Evolutionary conservation across 176 grass and related monocot genomes (phyloP), one percentile per base, ranked within the genome.

Genomic region (Themeda triandra): DNA sequence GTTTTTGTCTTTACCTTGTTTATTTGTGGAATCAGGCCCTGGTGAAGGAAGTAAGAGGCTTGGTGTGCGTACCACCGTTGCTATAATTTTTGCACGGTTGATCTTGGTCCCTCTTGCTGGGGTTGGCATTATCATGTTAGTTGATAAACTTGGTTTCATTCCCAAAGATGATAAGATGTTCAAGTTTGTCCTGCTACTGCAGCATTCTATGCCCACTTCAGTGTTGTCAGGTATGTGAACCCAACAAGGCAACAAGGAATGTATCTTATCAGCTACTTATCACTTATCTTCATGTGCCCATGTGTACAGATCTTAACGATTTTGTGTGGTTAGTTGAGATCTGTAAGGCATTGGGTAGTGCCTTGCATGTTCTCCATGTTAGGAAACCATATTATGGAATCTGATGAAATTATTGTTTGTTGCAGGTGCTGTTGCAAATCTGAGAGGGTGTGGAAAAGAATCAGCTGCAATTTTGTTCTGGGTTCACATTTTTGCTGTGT

Each of bases 401-500:
- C 68, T 94, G 27, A 84, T 33, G 21, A 9, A 27, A 23, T 25
- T 2, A 45, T 69, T 86, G 56, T 51, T 85, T 51, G 63, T 88
- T 84, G 67, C 79, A 99, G 97, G 97, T 76, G 97, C 93, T 35
- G 93, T 99, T 63, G 93, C 97, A 4, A 99, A 87, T 83, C 80
- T 99, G 30, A 89, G 93, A 85, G 97, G 97, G 25, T 99, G 97
- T 41, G 97, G 97, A 30, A 99, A 99, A 89, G 97, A 99, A 84
- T 93, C 97, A 10, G 93, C 97, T 30, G 86, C 97, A 58, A 90
- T 99, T 79, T 83, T 99, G 75, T 99, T 99, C 82, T 99, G 97
- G 97, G 97, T 99, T 49, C 97, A 99, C 75, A 96, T 99, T 84
- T 99, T 96, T 96, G 97, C 97, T 21, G 79, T 99, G 10, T 89